A percentile compares a stretch with the other conserved stretches of the same genome.
Conservation (phyloP, 208 protist genomes). For the Acanthamoeba healyi region DNA sequence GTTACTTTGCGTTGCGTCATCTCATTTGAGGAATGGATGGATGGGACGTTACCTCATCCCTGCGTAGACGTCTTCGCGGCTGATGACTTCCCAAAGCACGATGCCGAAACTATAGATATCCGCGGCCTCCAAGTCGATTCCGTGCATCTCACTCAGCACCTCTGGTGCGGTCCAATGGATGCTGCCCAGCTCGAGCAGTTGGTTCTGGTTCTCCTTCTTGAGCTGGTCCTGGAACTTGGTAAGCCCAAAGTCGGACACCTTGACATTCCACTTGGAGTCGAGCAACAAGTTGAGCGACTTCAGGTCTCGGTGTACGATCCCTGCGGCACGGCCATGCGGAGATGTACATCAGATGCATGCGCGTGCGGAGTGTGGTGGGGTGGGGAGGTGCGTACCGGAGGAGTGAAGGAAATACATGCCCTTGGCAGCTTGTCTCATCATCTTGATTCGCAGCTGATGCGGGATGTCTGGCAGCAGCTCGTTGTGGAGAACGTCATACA, state of each 20-base stretch:
- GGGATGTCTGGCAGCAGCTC: slow-evolving; percentile 13
- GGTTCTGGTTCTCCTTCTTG: not conserved
- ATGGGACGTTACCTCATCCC: not conserved
- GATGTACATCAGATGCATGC: not conserved
- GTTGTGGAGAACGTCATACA: slow-evolving; percentile 35
- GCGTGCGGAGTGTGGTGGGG: too few relatives aligned
- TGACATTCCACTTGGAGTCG: slow-evolving; percentile 48
- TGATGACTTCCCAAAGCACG: slow-evolving; percentile 50
- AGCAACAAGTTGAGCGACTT: slow-evolving; percentile 71
- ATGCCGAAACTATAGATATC: slow-evolving; percentile 63
- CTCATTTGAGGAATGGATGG: too few relatives aligned
- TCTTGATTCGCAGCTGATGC: slow-evolving; percentile 26
- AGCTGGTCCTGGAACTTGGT: slow-evolving; percentile 39
- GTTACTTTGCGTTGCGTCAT: not conserved
- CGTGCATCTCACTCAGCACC: not conserved
- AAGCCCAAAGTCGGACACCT: slow-evolving; percentile 72
- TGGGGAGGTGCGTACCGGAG: too few relatives aligned
- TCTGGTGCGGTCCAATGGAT: slow-evolving; percentile 59
- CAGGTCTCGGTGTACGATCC: slow-evolving; percentile 65
- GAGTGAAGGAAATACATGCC: slow-evolving; percentile 64
- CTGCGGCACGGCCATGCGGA: not conserved
- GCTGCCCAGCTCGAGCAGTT: not conserved
- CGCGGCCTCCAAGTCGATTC: not conserved
- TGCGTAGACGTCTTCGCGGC: not conserved
- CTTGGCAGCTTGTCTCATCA: slow-evolving; percentile 29